A percentile compares a stretch with the other conserved stretches of the same genome.
Evolutionary conservation across 306 rosid genomes (phyloP).

Genomic region (Trichosanthes cucumerina): DNA sequence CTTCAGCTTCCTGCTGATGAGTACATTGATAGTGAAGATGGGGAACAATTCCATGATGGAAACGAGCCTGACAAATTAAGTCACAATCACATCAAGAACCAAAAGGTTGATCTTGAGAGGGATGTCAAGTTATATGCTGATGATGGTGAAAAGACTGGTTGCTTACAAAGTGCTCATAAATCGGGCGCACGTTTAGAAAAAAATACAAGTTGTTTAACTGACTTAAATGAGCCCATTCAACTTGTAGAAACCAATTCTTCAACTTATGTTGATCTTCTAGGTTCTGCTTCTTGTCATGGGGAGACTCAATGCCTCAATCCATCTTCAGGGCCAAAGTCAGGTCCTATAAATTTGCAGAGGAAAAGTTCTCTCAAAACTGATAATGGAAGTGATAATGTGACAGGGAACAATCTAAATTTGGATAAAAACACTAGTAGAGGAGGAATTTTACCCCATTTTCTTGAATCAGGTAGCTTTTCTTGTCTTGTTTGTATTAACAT

Average conservation of each 20-base stretch:
- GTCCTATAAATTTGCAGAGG: conserved; percentile 31
- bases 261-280: conserved; percentile 17
- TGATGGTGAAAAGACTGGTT: conserved; percentile 29
- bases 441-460: conserved; percentile 36
- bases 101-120: conserved; percentile 22
- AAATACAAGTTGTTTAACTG: conserved; percentile 53
- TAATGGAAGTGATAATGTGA: conserved; percentile 29
- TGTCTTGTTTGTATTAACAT: conserved; percentile 11
- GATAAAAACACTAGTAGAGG: conserved; percentile 40
- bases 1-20: conserved; percentile 89
- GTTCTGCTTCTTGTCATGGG: background rate
- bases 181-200: conserved; percentile 24
- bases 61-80: conserved; percentile 30
- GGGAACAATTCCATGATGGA: conserved; percentile 53
- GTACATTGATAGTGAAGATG: conserved; percentile 70
- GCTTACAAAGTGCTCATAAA: conserved; percentile 36
- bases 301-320: conserved; percentile 27
- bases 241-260: conserved; percentile 54
- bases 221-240: conserved; percentile 69
- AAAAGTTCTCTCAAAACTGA: conserved; percentile 25
- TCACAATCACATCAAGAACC: background rate
- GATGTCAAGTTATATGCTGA: conserved; percentile 28
- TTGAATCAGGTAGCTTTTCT: conserved; percentile 54
- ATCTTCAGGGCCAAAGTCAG: conserved; percentile 30
- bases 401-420: conserved; percentile 24